These are phyloP conservation scores for Hyphopichia pseudoburtonii DNA, from an alignment of 1,139 yeast species.

Conservation along the genomic window DNA sequence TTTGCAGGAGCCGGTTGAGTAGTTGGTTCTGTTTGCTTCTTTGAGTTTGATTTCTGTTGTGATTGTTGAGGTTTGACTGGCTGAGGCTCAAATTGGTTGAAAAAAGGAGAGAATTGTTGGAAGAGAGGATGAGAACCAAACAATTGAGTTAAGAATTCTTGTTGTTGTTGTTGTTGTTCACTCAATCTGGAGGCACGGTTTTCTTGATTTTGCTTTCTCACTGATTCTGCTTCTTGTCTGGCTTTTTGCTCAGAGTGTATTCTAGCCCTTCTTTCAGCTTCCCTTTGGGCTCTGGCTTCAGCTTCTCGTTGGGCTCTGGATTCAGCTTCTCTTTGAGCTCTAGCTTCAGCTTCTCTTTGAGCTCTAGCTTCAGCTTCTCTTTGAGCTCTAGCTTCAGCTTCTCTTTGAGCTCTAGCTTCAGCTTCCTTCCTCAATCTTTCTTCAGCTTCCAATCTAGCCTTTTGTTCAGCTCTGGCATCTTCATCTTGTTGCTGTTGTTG, in stretches of 20 bases:
- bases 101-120: slow-evolving; percentile 2
- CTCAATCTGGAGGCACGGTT: slow-evolving; percentile 7
- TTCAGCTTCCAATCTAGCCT: slow-evolving; percentile 13
- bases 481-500: background rate
- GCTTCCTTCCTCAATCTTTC: slow-evolving; percentile 8
- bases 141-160: slow-evolving; percentile 21
- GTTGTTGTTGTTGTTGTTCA: slow-evolving; percentile 15
- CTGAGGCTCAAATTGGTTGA: slow-evolving; percentile 5
- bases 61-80: slow-evolving; percentile 1
- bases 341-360: slow-evolving; percentile 9
- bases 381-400: slow-evolving; percentile 11
- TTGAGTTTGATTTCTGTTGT: too few species aligned
- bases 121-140: slow-evolving; percentile 12
- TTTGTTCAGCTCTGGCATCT: slow-evolving; percentile 6
- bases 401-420: slow-evolving; percentile 10
- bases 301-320: slow-evolving; percentile 8
- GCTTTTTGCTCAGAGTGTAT: slow-evolving; percentile 12
- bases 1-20: too few species aligned
- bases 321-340: slow-evolving; percentile 9
- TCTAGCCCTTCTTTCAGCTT: slow-evolving; percentile 12
- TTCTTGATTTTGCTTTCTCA: slow-evolving; percentile 9
- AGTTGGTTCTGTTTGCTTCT: too few species aligned
- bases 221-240: slow-evolving; percentile 9
- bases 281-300: slow-evolving; percentile 14
- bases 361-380: slow-evolving; percentile 9